Evolutionary conservation across 73 alveolate species (phyloP).

Genomic region (Uronychia setigera): DNA sequence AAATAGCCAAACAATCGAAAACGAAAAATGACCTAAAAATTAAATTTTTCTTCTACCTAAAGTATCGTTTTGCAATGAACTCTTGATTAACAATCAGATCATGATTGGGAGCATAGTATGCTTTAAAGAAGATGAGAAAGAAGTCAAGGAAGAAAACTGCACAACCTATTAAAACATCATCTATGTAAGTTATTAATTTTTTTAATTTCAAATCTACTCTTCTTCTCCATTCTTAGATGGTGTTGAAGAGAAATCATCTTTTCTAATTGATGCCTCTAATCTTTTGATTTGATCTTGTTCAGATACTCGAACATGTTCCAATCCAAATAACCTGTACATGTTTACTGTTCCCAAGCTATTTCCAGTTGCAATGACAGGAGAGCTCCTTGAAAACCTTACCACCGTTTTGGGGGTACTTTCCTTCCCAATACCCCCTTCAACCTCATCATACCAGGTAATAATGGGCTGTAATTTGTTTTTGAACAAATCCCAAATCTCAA

Average conservation of each 20-base stretch:
- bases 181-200: too few relatives aligned
- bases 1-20: background rate
- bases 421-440: slow-evolving; percentile 49
- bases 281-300: slow-evolving; percentile 81
- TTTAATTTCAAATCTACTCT: background rate
- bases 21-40: background rate
- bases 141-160: background rate
- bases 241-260: slow-evolving; percentile 25
- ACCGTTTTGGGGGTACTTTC: slow-evolving; percentile 89
- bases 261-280: slow-evolving; percentile 72
- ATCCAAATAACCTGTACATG: slow-evolving; percentile 47
- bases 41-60: background rate
- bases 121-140: background rate
- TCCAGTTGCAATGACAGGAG: slow-evolving; percentile 95
- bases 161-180: too few relatives aligned
- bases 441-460: slow-evolving; percentile 49
- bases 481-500: slow-evolving; percentile 96
- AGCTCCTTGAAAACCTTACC: slow-evolving; percentile 86
- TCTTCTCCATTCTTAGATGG: background rate
- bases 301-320: slow-evolving; percentile 87
- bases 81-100: background rate
- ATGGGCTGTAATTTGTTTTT: slow-evolving; percentile 85
- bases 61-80: background rate
- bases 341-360: too few relatives aligned
- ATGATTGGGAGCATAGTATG: background rate